Evolutionary conservation across 495 filamentous ascomycete genomes (phyloP).

Genomic region (Penicillium manginii): DNA sequence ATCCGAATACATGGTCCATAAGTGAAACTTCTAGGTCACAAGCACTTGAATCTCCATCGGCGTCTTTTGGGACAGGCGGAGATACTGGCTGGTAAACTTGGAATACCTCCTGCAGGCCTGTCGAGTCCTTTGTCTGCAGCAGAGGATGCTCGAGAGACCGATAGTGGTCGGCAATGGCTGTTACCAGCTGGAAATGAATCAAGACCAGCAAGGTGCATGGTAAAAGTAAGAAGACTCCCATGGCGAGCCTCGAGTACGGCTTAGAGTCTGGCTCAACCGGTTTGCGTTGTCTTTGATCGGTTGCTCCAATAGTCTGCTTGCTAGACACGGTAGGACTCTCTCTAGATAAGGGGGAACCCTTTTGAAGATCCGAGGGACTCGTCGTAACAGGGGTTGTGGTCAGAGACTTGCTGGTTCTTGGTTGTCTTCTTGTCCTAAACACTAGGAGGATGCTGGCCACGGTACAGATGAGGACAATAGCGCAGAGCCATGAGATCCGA

Average conservation of each 20-base stretch:
- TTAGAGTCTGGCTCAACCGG: not conserved
- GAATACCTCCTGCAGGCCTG: slow-evolving; percentile 57
- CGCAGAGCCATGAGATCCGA: not conserved
- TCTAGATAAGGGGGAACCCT: not conserved
- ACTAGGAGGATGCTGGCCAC: not conserved
- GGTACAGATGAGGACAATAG: not conserved
- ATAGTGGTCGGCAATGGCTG: slow-evolving; percentile 2
- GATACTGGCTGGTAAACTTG: slow-evolving; percentile 70
- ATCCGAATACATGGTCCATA: slow-evolving; percentile 75
- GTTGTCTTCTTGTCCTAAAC: not conserved
- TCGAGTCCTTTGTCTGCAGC: slow-evolving; percentile 14
- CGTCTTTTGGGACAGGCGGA: slow-evolving; percentile 33
- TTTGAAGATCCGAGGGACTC: too few relatives aligned
- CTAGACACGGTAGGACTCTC: not conserved
- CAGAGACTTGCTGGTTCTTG: too few relatives aligned
- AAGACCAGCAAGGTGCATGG: slow-evolving; percentile 2
- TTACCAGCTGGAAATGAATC: not conserved
- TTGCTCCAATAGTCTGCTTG: not conserved
- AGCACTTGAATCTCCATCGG: slow-evolving; percentile 26
- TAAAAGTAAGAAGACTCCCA: slow-evolving; percentile 1
- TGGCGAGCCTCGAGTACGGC: not conserved
- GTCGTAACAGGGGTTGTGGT: too few relatives aligned
- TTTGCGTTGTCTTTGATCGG: not conserved
- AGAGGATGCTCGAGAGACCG: slow-evolving; percentile 1
- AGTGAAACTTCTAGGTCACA: slow-evolving; percentile 58